These are phyloP conservation scores for Geotrichum cucujoidarum DNA, from an alignment of 1,139 yeast species.

Conservation along the genomic window DNA sequence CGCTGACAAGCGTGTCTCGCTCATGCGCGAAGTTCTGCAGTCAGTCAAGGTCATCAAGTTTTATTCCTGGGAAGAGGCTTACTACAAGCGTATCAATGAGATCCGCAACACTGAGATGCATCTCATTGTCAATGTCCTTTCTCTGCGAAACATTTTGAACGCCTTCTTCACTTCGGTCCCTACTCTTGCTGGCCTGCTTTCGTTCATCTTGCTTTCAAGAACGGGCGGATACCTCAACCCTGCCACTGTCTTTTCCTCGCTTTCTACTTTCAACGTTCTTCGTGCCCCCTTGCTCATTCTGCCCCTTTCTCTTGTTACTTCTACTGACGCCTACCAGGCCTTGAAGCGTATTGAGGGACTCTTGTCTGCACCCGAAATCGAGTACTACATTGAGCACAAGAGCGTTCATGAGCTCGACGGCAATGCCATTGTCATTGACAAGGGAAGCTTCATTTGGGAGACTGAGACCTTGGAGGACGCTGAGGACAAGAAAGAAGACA, in stretches of 20 bases:
- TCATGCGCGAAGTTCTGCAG: constrained; percentile 59
- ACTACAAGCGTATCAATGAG: constrained; percentile 43
- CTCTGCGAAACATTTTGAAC: constrained; percentile 50
- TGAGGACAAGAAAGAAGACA: constrained; percentile 24
- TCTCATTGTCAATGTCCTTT: constrained; percentile 33
- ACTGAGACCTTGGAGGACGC: constrained; percentile 35
- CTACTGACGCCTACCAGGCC: constrained; percentile 67
- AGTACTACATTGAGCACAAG: constrained; percentile 32
- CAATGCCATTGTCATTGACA: constrained; percentile 46
- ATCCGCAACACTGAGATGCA: constrained; percentile 45
- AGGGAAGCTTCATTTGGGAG: constrained; percentile 71
- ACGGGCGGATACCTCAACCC: constrained; percentile 53
- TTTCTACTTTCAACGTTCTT: constrained; percentile 66
- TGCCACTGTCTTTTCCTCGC: constrained; percentile 72
- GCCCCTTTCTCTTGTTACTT: constrained; percentile 59
- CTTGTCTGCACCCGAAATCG: constrained; percentile 43
- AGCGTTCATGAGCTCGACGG: constrained; percentile 32
- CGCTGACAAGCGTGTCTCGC: constrained; percentile 57
- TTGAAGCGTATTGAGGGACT: constrained; percentile 53
- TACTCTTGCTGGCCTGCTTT: constrained; percentile 60
- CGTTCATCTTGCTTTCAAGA: constrained; percentile 69
- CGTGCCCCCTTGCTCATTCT: constrained; percentile 66
- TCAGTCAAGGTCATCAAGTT: constrained; percentile 65
- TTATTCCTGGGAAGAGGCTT: constrained; percentile 71
- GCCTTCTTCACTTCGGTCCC: constrained; percentile 61